phyloP scores from a whole-genome alignment of 2,329 filamentous ascomycete species.

The Tothia fuscella region DNA sequence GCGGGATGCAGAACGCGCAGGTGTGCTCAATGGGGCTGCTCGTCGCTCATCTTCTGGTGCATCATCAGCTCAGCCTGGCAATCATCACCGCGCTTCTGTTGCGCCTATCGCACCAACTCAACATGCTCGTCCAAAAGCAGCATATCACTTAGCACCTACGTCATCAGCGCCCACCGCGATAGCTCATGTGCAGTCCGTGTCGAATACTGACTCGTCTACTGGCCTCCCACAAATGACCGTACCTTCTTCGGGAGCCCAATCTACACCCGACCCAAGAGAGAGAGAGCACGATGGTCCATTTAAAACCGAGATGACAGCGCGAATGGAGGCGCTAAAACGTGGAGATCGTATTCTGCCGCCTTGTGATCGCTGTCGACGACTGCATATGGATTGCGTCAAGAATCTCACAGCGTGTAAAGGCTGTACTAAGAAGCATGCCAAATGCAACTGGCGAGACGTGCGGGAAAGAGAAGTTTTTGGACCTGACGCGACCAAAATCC shows the following conservation, averaged over 20 bases:
- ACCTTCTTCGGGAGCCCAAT: too few species aligned
- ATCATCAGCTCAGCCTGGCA: too few species aligned
- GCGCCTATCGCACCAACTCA: too few species aligned
- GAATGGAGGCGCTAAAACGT: conserved; percentile 62
- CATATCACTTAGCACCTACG: too few species aligned
- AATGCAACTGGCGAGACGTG: conserved; percentile 77
- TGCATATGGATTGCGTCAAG: conserved; percentile 74
- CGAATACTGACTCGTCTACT: too few species aligned
- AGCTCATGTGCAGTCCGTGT: too few species aligned
- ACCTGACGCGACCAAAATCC: conserved; percentile 3
- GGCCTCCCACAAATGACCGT: too few species aligned
- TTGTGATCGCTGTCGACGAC: conserved; percentile 69
- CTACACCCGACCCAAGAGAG: conserved; percentile 30
- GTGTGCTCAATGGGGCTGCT: background rate
- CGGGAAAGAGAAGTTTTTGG: conserved; percentile 52
- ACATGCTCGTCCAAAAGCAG: too few species aligned
- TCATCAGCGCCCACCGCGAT: too few species aligned
- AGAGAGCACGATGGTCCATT: conserved; percentile 47
- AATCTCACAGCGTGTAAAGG: conserved; percentile 77
- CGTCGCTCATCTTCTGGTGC: background rate
- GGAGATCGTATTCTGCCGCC: conserved; percentile 69
- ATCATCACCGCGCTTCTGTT: too few species aligned
- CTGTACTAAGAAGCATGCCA: conserved; percentile 82
- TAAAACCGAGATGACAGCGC: conserved; percentile 55
- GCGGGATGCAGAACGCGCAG: conserved; percentile 2